Conservation (phyloP, 805 yeast species). For the Saturnispora zaruensis region DNA sequence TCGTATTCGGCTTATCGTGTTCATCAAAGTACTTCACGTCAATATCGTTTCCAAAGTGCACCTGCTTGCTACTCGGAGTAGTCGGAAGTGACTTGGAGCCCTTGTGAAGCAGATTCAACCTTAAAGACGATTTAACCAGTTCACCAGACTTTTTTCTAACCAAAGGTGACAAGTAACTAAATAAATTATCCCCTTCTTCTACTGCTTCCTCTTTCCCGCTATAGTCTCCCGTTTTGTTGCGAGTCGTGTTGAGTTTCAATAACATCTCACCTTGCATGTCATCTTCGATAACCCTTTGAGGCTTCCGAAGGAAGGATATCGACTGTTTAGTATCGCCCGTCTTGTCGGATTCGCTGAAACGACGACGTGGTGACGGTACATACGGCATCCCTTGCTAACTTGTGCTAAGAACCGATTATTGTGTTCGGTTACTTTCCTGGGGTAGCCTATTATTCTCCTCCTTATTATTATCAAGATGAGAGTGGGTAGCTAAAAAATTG, state of each 20-base stretch:
- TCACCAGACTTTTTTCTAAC: constrained; percentile 88
- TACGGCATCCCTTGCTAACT: constrained; percentile 9
- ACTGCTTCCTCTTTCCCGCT: neutral
- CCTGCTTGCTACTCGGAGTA: constrained; percentile 60
- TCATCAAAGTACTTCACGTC: constrained; percentile 68
- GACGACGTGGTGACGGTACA: constrained; percentile 11
- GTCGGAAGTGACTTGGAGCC: constrained; percentile 37
- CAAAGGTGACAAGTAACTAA: constrained; percentile 25
- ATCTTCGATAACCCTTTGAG: constrained; percentile 16
- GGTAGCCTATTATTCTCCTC: neutral
- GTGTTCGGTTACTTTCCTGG: neutral
- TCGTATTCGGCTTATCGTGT: constrained; percentile 68
- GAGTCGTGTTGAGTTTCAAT: constrained; percentile 26
- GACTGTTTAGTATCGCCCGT: constrained; percentile 25
- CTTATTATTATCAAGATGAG: neutral
- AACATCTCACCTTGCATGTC: constrained; percentile 17
- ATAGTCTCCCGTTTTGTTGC: neutral
- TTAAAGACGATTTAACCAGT: constrained; percentile 65
- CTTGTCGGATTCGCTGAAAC: constrained; percentile 1
- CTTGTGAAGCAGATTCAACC: constrained; percentile 29
- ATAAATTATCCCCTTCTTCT: neutral
- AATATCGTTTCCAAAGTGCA: constrained; percentile 72
- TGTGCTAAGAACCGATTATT: neutral
- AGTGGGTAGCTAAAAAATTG: neutral
- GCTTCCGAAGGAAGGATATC: constrained; percentile 26